phyloP scores from a whole-genome alignment of 139 green algal species.

The Edaphochlamys debaryana region DNA sequence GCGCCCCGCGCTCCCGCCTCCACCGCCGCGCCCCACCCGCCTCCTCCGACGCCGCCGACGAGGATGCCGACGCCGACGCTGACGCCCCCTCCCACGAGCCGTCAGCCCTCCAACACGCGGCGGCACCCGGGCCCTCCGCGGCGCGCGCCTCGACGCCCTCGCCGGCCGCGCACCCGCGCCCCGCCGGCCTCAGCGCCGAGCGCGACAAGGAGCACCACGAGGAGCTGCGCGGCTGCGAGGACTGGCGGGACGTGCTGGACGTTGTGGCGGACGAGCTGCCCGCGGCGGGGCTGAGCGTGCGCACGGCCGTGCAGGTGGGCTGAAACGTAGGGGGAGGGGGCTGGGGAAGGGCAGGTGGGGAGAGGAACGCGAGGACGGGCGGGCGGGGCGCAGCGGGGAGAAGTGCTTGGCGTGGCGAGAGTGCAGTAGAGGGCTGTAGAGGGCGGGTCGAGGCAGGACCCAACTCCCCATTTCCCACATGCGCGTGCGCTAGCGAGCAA shows the following conservation, averaged over 20 bases:
- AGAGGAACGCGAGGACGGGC: too few relatives aligned
- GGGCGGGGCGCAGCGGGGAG: too few relatives aligned
- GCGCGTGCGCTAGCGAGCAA: too few relatives aligned
- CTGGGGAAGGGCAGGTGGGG: too few relatives aligned
- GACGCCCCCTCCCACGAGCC: too few relatives aligned
- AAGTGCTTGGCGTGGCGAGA: too few relatives aligned
- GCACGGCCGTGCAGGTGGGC: conserved; percentile 7
- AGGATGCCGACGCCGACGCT: neutral
- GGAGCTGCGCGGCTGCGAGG: conserved; percentile 43
- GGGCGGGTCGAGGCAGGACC: too few relatives aligned
- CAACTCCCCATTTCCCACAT: too few relatives aligned
- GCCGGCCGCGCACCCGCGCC: neutral
- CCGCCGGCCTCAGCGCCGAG: neutral
- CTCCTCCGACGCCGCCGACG: too few relatives aligned
- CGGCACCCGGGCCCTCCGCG: neutral
- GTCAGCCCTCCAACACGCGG: neutral
- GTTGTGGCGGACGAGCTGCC: conserved; percentile 38
- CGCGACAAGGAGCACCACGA: conserved; percentile 33
- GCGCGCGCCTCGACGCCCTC: neutral
- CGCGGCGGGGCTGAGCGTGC: neutral
- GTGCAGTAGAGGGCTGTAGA: too few relatives aligned
- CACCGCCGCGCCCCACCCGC: neutral
- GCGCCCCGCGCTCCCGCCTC: neutral
- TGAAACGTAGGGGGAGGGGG: too few relatives aligned
- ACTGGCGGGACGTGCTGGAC: conserved; percentile 52